A percentile compares a stretch with the other conserved stretches of the same genome.
Conservation (phyloP, 306 rosid species). For the Neltuma alba region DNA sequence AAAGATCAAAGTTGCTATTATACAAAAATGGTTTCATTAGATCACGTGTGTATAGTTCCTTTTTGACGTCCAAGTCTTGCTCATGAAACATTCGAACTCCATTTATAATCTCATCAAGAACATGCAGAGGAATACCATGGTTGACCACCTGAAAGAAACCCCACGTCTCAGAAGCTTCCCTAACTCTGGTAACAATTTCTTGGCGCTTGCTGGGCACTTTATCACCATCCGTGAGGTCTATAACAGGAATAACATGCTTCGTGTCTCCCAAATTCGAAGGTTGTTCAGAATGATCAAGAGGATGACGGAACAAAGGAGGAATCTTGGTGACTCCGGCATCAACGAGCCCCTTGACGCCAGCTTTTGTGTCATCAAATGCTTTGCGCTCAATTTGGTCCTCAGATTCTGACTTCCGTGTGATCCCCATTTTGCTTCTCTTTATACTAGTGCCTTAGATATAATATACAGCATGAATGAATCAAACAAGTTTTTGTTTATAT, state of each 20-base stretch:
- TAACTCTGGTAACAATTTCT: slow-evolving; percentile 15
- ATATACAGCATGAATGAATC: neutral
- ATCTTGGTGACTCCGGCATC: slow-evolving; percentile 60
- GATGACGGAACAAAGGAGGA: slow-evolving; percentile 51
- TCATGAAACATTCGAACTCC: slow-evolving; percentile 42
- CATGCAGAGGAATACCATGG: slow-evolving; percentile 40
- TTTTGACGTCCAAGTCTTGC: slow-evolving; percentile 16
- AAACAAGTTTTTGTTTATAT: neutral
- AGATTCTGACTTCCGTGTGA: slow-evolving; percentile 39
- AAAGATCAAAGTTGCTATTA: slow-evolving; percentile 47
- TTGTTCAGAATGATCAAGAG: slow-evolving; percentile 17
- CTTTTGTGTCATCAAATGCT: slow-evolving; percentile 32
- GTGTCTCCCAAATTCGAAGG: neutral
- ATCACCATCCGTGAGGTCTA: slow-evolving; percentile 36
- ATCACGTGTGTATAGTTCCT: slow-evolving; percentile 27
- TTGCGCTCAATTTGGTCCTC: slow-evolving; percentile 12
- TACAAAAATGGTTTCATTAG: neutral
- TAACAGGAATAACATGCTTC: slow-evolving; percentile 40
- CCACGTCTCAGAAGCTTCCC: slow-evolving; percentile 44
- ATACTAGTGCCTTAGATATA: neutral
- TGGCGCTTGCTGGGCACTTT: slow-evolving; percentile 17
- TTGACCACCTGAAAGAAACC: slow-evolving; percentile 48
- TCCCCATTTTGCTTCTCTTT: neutral
- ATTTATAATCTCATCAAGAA: slow-evolving; percentile 44
- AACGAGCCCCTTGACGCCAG: slow-evolving; percentile 67